Percentiles rank a stretch among this genome's conserved stretches.
phyloP scores from a whole-genome alignment of 2,329 filamentous ascomycete species.

The Claviceps pusilla region DNA sequence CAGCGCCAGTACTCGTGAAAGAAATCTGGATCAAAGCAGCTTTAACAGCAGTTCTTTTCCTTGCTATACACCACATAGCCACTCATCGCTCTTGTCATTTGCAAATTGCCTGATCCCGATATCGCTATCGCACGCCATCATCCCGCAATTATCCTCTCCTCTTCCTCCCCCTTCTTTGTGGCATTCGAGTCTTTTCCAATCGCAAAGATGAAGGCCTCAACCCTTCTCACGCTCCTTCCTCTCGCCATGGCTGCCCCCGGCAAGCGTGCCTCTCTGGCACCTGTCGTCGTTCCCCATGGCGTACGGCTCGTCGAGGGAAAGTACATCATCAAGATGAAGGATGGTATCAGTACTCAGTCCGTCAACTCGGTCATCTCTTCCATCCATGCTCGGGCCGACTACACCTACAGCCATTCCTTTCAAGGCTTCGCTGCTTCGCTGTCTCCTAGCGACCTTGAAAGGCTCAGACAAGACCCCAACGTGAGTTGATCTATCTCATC shows the following conservation, averaged over 20 bases:
- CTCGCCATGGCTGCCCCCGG: constrained; percentile 17
- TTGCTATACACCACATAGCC: background rate
- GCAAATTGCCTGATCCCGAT: no score
- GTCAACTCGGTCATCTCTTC: constrained; percentile 12
- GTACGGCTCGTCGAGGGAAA: constrained; percentile 19
- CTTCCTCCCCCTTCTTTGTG: background rate
- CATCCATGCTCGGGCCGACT: constrained; percentile 19
- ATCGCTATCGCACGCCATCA: no score
- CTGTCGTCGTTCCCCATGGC: constrained; percentile 18
- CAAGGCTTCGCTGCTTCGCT: constrained; percentile 16
- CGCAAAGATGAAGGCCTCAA: constrained; percentile 15
- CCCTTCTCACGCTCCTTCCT: constrained; percentile 20
- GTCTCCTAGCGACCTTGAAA: constrained; percentile 12
- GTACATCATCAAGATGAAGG: constrained; percentile 24
- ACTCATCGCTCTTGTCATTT: no score
- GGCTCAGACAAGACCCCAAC: constrained; percentile 13
- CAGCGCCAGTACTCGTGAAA: background rate
- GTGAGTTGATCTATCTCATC: constrained; percentile 5
- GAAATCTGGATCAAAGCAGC: background rate
- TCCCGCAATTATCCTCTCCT: background rate
- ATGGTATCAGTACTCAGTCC: constrained; percentile 9
- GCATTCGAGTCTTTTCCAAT: background rate
- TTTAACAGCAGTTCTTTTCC: background rate
- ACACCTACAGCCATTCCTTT: constrained; percentile 15
- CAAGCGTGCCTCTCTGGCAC: constrained; percentile 19